phyloP scores from a whole-genome alignment of 306 rosid species.

The Acacia confusa region DNA sequence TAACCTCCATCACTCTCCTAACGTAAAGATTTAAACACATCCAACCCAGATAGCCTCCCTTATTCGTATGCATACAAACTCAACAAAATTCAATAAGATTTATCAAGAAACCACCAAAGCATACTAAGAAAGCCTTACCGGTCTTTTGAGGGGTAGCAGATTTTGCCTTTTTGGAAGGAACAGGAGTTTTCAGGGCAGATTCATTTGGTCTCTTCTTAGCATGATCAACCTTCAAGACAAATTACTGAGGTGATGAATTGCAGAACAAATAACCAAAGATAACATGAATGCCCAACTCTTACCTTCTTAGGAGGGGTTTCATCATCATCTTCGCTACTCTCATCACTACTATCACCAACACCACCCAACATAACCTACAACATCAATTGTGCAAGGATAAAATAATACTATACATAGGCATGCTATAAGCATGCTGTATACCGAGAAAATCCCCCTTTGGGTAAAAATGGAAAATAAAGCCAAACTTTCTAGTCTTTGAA shows the following conservation, averaged over 20 bases:
- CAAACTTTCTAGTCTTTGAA: neutral
- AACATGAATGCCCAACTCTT: neutral
- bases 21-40: neutral
- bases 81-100: neutral
- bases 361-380: conserved; percentile 41
- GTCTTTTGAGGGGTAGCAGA: conserved; percentile 62
- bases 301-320: conserved; percentile 68
- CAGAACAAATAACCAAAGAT: neutral
- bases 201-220: conserved; percentile 67
- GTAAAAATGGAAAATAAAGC: neutral
- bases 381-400: neutral
- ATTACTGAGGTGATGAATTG: neutral
- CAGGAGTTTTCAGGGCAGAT: conserved; percentile 56
- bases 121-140: conserved; percentile 44
- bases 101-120: neutral
- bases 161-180: conserved; percentile 65
- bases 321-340: conserved; percentile 45
- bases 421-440: neutral
- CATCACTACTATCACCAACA: conserved; percentile 36
- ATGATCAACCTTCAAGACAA: conserved; percentile 36
- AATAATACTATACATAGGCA: neutral
- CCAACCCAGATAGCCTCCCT: neutral
- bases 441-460: neutral
- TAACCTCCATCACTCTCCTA: neutral
- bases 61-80: neutral